These are phyloP conservation scores for Odontarrhena argentea DNA, from an alignment of 345 rosid species.

Conservation along the genomic window DNA sequence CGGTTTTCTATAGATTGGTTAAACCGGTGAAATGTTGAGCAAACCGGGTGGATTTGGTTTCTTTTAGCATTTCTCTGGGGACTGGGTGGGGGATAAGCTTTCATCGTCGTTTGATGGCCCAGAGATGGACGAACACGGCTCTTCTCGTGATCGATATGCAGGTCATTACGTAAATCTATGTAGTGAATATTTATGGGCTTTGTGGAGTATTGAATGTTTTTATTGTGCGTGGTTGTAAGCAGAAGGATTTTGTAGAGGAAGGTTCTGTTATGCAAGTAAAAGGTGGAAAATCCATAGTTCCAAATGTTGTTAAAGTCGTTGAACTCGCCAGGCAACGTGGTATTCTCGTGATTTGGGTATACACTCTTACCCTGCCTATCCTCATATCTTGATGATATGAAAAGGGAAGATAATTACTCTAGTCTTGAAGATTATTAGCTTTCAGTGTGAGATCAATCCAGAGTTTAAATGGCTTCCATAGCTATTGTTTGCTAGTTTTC, in stretches of 20 bases:
- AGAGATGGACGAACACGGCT: slow-evolving; percentile 67
- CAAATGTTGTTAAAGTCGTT: slow-evolving; percentile 66
- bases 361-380: neutral
- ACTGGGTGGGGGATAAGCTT: neutral
- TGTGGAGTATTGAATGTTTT: neutral
- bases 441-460: too few relatives aligned
- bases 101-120: slow-evolving; percentile 46
- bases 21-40: neutral
- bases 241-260: slow-evolving; percentile 75
- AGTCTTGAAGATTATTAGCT: too few relatives aligned
- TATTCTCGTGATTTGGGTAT: slow-evolving; percentile 80
- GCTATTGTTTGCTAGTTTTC: too few relatives aligned
- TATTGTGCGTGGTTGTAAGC: slow-evolving; percentile 10
- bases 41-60: neutral
- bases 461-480: too few relatives aligned
- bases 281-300: slow-evolving; percentile 72
- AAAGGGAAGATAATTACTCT: neutral
- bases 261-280: slow-evolving; percentile 51
- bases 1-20: neutral
- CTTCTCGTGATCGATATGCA: slow-evolving; percentile 96
- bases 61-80: neutral
- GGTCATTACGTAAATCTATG: slow-evolving; percentile 43
- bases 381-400: slow-evolving; percentile 22
- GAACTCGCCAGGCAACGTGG: slow-evolving; percentile 75
- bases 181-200: neutral